A percentile compares a stretch with the other conserved stretches of the same genome.
Conservation (phyloP, 78 protist genomes). For the Dictyostelium purpureum region DNA sequence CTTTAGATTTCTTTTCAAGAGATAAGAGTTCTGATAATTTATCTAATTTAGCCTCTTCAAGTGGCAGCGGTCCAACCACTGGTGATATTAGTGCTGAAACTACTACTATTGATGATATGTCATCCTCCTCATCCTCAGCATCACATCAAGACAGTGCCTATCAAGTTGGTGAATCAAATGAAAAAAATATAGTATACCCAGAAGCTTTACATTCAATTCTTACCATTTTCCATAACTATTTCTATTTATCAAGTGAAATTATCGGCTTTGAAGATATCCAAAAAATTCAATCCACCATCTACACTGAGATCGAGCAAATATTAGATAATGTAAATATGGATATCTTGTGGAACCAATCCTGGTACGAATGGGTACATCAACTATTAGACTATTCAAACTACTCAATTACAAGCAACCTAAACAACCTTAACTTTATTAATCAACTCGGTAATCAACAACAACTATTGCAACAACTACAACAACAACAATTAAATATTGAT, state of each 20-base stretch:
- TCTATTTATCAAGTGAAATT: not conserved
- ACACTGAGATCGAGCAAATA: not conserved
- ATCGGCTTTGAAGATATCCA: slow-evolving; percentile 27
- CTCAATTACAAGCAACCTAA: not conserved
- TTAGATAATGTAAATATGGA: slow-evolving; percentile 53
- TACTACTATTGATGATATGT: not conserved
- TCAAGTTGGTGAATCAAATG: not conserved
- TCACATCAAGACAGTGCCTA: not conserved
- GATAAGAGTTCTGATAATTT: slow-evolving; percentile 56
- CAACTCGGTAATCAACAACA: not conserved
- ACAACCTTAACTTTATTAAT: not conserved
- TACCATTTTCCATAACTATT: slow-evolving; percentile 3
- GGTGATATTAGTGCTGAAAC: not conserved
- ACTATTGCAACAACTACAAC: not conserved
- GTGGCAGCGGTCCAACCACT: not conserved
- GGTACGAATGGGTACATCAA: slow-evolving; percentile 74
- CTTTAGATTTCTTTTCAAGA: slow-evolving; percentile 62
- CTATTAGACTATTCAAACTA: slow-evolving; percentile 5
- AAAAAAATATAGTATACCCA: slow-evolving; percentile 61
- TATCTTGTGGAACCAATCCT: slow-evolving; percentile 62
- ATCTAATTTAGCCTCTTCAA: not conserved
- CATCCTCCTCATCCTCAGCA: not conserved
- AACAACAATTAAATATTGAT: too few species aligned
- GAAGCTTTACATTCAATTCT: slow-evolving; percentile 52
- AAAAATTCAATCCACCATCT: slow-evolving; percentile 2